Evolutionary conservation across 768 basidiomycete genomes (phyloP).

Genomic region (Galerina sulciceps): DNA sequence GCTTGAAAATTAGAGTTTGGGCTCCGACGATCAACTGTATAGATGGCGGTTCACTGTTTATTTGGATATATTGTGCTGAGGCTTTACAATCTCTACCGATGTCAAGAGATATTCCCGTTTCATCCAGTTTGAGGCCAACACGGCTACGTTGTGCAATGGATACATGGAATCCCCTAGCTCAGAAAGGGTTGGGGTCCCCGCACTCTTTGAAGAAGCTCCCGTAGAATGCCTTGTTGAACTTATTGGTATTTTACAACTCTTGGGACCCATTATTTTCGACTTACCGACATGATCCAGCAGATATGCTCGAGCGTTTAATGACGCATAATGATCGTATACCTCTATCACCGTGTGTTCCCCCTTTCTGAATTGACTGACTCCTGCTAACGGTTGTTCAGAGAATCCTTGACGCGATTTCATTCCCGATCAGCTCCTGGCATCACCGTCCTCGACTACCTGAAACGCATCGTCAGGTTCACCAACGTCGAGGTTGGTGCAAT

Average conservation of each 20-base stretch:
- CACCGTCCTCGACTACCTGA: constrained; percentile 88
- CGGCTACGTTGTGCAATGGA: constrained; percentile 68
- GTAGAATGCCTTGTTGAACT: constrained; percentile 86
- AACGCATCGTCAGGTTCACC: constrained; percentile 92
- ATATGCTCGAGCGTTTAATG: constrained; percentile 96
- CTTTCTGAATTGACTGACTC: constrained; percentile 12
- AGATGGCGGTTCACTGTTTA: constrained; percentile 39
- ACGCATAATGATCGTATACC: constrained; percentile 96
- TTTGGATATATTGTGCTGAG: constrained; percentile 42
- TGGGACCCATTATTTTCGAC: constrained; percentile 1
- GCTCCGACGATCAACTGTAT: constrained; percentile 60
- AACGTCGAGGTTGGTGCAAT: constrained; percentile 80
- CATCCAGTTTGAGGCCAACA: constrained; percentile 24
- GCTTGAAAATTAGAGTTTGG: constrained; percentile 53
- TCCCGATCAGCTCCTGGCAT: constrained; percentile 91
- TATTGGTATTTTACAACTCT: constrained; percentile 63
- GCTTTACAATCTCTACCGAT: constrained; percentile 20
- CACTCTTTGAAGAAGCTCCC: constrained; percentile 82
- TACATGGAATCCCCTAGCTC: constrained; percentile 74
- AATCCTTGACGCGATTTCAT: constrained; percentile 94
- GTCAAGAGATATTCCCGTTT: constrained; percentile 7
- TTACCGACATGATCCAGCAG: constrained; percentile 54
- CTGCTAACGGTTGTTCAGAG: constrained; percentile 46
- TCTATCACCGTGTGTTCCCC: constrained; percentile 70
- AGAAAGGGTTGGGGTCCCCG: constrained; percentile 79